Evolutionary conservation across 305 asterid species (phyloP), one percentile per base, ranked within the genome.

Genomic region (Fraxinus latifolia): DNA sequence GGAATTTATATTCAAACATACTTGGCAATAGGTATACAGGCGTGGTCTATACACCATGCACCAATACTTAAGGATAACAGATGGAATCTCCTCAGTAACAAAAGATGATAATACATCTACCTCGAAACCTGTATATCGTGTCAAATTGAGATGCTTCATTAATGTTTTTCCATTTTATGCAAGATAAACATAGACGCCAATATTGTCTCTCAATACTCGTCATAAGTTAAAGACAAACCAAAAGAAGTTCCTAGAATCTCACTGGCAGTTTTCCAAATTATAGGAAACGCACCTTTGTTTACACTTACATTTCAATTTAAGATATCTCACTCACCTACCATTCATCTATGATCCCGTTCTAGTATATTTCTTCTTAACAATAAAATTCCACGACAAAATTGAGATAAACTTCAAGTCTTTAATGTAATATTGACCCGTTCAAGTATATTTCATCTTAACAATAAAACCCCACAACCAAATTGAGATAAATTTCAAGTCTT

Each of bases 331-430:
- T 65, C 36, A 23, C 34, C 36, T 21, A 65, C 3, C 17, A 65
- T n/a, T 74, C 78, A 79, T 53, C 65, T 5, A 68, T 29, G 37
- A 9, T 27, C 37, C 8, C 12, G 4, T 70, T 47, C 70, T 4
- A 27, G 47, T 62, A 23, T 36, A 3, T 53, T 7, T 50, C 42
- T 5, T 70, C 12, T 58, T 21, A 27, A 36, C 29, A n/a, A 7
- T 23, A 76, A 7, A 79, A 34, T 76, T 21, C n/a, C 70, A 14
- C 19, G 44, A 82, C 32, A 25, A 76, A 42, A 80, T 76, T 44
- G 55, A 55, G 50, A 58, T 15, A 67, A 62, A 62, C 23, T 58
- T 58, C 29, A 58, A 36, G 21, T 36, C 23, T 32, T 6, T 5
- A 73, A 81, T 42, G 15, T 6, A 47, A 17, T 58, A 58, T 58